Evolutionary conservation across 2,329 filamentous ascomycete species (phyloP), one percentile per base, ranked within the genome.

Genomic region (Xylariaceae sp.): DNA sequence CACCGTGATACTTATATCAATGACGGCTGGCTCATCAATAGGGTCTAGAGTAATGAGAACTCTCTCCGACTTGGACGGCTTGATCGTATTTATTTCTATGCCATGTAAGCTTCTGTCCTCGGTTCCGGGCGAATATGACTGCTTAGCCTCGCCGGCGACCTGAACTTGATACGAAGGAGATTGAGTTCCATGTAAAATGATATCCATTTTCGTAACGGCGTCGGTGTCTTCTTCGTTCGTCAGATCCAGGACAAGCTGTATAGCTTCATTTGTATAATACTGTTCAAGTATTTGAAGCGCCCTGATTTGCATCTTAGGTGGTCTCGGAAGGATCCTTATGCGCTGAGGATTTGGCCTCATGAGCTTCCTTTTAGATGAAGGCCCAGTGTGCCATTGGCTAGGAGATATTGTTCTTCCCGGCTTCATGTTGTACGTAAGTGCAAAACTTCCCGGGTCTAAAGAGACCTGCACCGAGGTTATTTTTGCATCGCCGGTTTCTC

Each of bases 301-400:
- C 22, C 75, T 79, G 43, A 99, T 82, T 62, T 89, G 85, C 74
- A 99, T 84, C 71, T 96, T 97, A 0, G 94, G 94, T 26, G 92
- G 94, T 60, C 95, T 88, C 1, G 94, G 92, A 50, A 91, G 78
- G 21, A 99, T 84, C 52, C 83, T 85, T 52, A 95, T 80, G 1
- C 74, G 73, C 32, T 80, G 75, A 8, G 80, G 72, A 44, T 79
- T 74, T 10, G 71, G 61, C 8, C 82, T 76, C 26, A 76, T 70
- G 18, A 81, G 68, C 26, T 72, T 74, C 54, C 76, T 77, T 49
- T 71, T 76, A 0, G 69, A 67, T 13, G 72, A 70, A 2, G 70
- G 69, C 6, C 72, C 68, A 2, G 74, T 69, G 54, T 78, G 79
- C 82, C 83, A 86, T 1, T 77, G 67, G 37, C 74, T 71, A 15